Evolutionary conservation across 495 filamentous ascomycete genomes (phyloP).

Genomic region (Oleoguttula mirabilis): DNA sequence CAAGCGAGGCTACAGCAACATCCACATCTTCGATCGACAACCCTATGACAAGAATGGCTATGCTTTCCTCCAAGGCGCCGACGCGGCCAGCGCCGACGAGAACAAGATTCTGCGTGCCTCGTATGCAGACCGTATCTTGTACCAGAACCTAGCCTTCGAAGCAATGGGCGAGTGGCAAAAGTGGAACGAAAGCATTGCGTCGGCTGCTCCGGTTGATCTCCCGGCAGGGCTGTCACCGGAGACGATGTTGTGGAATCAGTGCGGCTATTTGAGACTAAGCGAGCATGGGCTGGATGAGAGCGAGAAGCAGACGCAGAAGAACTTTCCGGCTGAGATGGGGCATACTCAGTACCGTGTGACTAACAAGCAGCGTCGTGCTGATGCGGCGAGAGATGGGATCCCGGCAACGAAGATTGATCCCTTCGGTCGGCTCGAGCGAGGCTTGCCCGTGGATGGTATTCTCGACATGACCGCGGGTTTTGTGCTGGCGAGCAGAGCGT

Average conservation of each 20-base stretch:
- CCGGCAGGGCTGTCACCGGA: not conserved
- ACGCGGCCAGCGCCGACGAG: conserved; percentile 39
- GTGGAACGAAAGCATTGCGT: conserved; percentile 5
- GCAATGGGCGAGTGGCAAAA: conserved; percentile 7
- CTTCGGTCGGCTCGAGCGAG: not conserved
- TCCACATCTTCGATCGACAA: conserved; percentile 28
- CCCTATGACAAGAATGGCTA: conserved; percentile 6
- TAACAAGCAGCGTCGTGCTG: not conserved
- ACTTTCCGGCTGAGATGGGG: not conserved
- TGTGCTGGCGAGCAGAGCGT: conserved; percentile 5
- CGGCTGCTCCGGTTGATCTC: not conserved
- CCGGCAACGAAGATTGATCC: conserved; percentile 5
- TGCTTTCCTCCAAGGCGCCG: conserved; percentile 5
- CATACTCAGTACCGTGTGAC: conserved; percentile 2
- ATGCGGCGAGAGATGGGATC: not conserved
- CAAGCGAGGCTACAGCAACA: conserved; percentile 32
- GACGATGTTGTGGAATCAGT: conserved; percentile 1
- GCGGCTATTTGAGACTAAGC: conserved; percentile 5
- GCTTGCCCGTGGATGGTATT: not conserved
- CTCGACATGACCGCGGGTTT: conserved; percentile 9
- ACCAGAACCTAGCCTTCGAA: conserved; percentile 39
- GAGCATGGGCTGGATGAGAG: not conserved
- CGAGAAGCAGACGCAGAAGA: not conserved
- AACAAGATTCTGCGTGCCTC: conserved; percentile 47
- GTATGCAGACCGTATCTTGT: conserved; percentile 42